These are phyloP conservation scores for Pseudogymnoascus sp. DNA, from an alignment of 2,329 filamentous ascomycete species.

Conservation along the genomic window DNA sequence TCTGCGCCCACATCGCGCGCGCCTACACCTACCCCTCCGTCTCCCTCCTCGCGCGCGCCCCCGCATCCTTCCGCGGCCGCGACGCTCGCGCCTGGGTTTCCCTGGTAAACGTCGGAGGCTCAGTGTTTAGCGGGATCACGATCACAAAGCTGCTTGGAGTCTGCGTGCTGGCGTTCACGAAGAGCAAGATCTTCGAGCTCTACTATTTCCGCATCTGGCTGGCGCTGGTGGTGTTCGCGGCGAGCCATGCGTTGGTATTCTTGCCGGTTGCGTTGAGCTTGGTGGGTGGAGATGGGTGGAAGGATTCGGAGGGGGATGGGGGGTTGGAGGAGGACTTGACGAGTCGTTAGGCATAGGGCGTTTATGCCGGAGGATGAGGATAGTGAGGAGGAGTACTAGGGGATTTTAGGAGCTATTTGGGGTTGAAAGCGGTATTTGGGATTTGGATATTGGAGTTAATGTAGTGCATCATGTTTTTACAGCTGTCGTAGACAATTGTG, in stretches of 20 bases:
- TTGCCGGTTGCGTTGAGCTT: constrained; percentile 83
- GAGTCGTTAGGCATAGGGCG: constrained; percentile 65
- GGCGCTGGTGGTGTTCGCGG: constrained; percentile 81
- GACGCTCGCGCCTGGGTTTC: constrained; percentile 89
- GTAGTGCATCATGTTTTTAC: not conserved
- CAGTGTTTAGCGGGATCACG: constrained; percentile 93
- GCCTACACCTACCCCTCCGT: constrained; percentile 91
- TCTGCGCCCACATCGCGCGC: constrained; percentile 92
- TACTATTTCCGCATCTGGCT: constrained; percentile 99
- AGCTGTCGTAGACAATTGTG: not conserved
- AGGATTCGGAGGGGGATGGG: constrained; percentile 73
- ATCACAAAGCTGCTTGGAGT: constrained; percentile 93
- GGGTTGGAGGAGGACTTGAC: constrained; percentile 85
- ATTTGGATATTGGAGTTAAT: constrained; percentile 3
- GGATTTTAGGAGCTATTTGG: not conserved
- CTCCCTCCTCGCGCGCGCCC: constrained; percentile 72
- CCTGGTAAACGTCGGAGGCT: constrained; percentile 87
- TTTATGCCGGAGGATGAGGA: constrained; percentile 72
- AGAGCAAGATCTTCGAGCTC: constrained; percentile 98
- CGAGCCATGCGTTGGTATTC: constrained; percentile 81
- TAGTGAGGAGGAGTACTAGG: constrained; percentile 16
- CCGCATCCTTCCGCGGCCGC: constrained; percentile 67
- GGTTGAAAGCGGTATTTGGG: not conserved
- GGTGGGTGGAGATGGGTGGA: constrained; percentile 77
- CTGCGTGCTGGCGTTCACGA: constrained; percentile 83